Evolutionary conservation across 129 eudicot species (phyloP), one percentile per base, ranked within the genome.

Genomic region (Lactuca saligna): DNA sequence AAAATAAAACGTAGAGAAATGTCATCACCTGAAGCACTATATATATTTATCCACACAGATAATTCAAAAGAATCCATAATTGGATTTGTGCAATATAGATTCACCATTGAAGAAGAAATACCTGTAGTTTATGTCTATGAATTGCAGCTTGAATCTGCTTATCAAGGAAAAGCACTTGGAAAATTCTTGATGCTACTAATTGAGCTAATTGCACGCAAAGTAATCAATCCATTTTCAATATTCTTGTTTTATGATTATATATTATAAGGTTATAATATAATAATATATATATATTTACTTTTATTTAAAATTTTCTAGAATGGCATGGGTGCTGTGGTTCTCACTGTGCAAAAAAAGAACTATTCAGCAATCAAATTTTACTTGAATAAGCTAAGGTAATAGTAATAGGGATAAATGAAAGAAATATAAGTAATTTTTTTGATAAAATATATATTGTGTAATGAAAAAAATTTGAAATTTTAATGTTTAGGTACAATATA

Each of bases 111-210:
- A 81, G 99, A 94, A 72, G 97, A 87, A 60, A 61, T 87, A 53
- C 97, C 99, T 73, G 96, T 89, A 37, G 84, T 89, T 58, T 94
- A 94, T 80, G 85, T 89, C 53, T 94, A 89, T 76, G 99, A 94
- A 79, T 76, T 94, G 77, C 99, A 94, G 81, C 93, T 94, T 76
- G 96, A 87, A 80, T 80, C 85, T 70, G 80, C 53, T 68, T 79
- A 80, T 61, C 99, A 87, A 61, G 92, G 99, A 42, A 89, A 83
- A 75, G 97, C 96, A 55, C 65, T 94, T 34, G 99, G 99, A 34
- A 82, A 80, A 50, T 89, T 85, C 81, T 72, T 94, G 54, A 89
- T 94, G 99, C 85, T 87, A 70, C 72, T 94, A 41, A 66, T 89
- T 58, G 97, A 89, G 84, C 87, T 73, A 61, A 89, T 94, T 81